Evolutionary conservation across 495 filamentous ascomycete species (phyloP), one percentile per base, ranked within the genome.

Genomic region (Hypoxylon fragiforme): DNA sequence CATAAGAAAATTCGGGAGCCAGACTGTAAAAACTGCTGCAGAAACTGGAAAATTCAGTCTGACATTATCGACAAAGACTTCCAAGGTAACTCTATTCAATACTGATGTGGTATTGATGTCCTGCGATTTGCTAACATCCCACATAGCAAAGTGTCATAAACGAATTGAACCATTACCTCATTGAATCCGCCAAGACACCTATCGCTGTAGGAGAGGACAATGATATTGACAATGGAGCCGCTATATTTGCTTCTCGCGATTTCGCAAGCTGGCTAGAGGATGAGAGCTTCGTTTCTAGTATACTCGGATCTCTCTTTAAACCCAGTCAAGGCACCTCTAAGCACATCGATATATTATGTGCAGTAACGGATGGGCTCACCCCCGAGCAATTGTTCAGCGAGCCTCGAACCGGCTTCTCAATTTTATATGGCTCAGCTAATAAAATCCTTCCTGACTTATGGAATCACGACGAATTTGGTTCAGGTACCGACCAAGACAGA

Each of bases 241-340:
- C 74, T 19, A 52, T 77, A 4, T 56, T 77, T 16, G 64, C 64
- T 15, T 73, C 73, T 32, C 55, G 41, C 22, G 26, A 65, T 13
- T 62, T 75, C 9, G 64, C 67, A n/a, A 44, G 57, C 30, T 75
- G 70, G 71, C 36, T 76, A 18, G 46, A 73, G 19, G 73, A 77
- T 41, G 49, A 67, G 7, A 44, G 13, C 18, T 77, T 77, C 13
- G 52, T 78, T 14, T 50, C 63, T 1, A 16, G 32, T 3, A 28
- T 78, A 7, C 57, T 77, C 6, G 19, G 21, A 26, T 30, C 50
- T 18, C 43, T 57, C 32, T 44, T 53, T 19, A 46, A 54, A 13
- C 20, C 31, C 24, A 37, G 35, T 6, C 44, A 57, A 31, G 14
- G 18, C 15, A 22, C 44, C 13, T 16, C 22, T 13, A 24, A 3